These are phyloP conservation scores for Monosporascus ibericus DNA, from an alignment of 2,329 filamentous ascomycete genomes.

Conservation along the genomic window DNA sequence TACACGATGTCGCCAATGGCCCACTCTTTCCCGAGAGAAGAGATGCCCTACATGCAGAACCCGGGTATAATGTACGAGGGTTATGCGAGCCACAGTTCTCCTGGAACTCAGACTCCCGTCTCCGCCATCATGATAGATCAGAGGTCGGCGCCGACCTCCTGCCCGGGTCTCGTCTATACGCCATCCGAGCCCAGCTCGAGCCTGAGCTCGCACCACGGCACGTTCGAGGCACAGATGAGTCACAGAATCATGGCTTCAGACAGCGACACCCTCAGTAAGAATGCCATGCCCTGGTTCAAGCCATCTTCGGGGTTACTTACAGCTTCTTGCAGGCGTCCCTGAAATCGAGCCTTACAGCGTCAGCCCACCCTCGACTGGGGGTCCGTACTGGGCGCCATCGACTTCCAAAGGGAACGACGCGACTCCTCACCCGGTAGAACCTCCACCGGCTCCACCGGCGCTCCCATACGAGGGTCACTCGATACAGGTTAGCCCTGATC, in stretches of 20 bases:
- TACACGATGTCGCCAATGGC: slow-evolving; percentile 50
- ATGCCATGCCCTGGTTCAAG: slow-evolving; percentile 11
- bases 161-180: slow-evolving; percentile 55
- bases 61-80: slow-evolving; percentile 52
- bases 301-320: slow-evolving; percentile 21
- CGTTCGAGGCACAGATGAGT: slow-evolving; percentile 49
- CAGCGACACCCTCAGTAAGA: slow-evolving; percentile 51
- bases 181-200: slow-evolving; percentile 56
- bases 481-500: slow-evolving; percentile 51
- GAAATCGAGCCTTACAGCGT: slow-evolving; percentile 48
- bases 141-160: slow-evolving; percentile 48
- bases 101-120: slow-evolving; percentile 50
- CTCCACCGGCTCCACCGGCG: slow-evolving; percentile 43
- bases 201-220: slow-evolving; percentile 53
- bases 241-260: slow-evolving; percentile 46
- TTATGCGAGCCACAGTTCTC: slow-evolving; percentile 47
- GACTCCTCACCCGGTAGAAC: slow-evolving; percentile 34
- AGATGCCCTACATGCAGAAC: slow-evolving; percentile 50
- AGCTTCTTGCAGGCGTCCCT: slow-evolving; percentile 37
- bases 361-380: slow-evolving; percentile 39
- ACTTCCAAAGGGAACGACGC: slow-evolving; percentile 38
- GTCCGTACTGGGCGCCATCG: slow-evolving; percentile 41
- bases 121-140: slow-evolving; percentile 51
- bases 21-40: slow-evolving; percentile 48
- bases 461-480: slow-evolving; percentile 38